Conservation (phyloP, 2,329 filamentous ascomycete genomes). For the Cladosporium sp. region DNA sequence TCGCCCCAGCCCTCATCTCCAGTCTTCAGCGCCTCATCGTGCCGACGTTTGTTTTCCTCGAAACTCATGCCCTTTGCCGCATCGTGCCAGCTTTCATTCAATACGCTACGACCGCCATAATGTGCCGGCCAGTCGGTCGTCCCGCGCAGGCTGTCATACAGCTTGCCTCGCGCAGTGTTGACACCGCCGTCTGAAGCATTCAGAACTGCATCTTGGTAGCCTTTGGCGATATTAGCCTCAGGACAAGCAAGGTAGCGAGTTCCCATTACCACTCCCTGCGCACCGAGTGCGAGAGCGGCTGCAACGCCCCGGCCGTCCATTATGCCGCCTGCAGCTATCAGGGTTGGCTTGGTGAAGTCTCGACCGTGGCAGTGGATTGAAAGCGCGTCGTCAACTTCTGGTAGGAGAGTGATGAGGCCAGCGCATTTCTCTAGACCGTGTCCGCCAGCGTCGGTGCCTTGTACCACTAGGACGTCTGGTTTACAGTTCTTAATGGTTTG, state of each 20-base stretch:
- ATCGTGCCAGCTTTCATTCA: conserved; percentile 57
- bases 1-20: conserved; percentile 58
- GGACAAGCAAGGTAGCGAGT: conserved; percentile 62
- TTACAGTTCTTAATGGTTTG: conserved; percentile 50
- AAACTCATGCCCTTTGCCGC: conserved; percentile 42
- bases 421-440: conserved; percentile 60
- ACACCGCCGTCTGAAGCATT: conserved; percentile 53
- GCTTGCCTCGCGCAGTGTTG: conserved; percentile 52
- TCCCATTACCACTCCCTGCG: conserved; percentile 59
- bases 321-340: conserved; percentile 64
- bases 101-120: conserved; percentile 61
- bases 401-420: conserved; percentile 59
- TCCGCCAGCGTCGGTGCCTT: conserved; percentile 66
- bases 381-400: conserved; percentile 58
- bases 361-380: conserved; percentile 27
- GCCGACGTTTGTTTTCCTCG: conserved; percentile 49
- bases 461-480: conserved; percentile 62
- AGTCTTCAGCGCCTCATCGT: conserved; percentile 51
- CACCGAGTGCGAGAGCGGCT: conserved; percentile 58
- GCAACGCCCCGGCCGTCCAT: conserved; percentile 58
- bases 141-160: conserved; percentile 58
- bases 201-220: conserved; percentile 52
- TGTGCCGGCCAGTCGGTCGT: conserved; percentile 60
- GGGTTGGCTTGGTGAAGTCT: conserved; percentile 30
- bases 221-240: conserved; percentile 51